phyloP scores from a whole-genome alignment of 1,284 basidiomycete genomes.

The Ustilago curta region DNA sequence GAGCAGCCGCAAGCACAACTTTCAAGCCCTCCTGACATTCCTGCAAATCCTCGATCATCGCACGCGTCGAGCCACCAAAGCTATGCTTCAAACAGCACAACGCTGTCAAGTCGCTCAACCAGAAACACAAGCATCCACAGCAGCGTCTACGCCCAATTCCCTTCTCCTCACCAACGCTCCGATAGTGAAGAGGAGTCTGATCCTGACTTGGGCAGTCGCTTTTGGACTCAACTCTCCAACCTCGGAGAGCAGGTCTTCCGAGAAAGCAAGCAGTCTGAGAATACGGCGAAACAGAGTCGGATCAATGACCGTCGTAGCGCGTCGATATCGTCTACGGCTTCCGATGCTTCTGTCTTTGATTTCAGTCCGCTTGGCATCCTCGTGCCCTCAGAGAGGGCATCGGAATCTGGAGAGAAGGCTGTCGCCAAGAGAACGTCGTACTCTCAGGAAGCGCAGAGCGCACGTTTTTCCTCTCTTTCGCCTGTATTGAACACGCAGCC shows the following conservation, averaged over 20 bases:
- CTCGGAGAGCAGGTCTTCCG: conserved; percentile 24
- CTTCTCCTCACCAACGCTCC: not conserved
- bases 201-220: conserved; percentile 11
- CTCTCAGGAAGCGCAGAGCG: not conserved
- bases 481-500: not conserved
- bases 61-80: conserved; percentile 20
- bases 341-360: conserved; percentile 25
- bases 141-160: not conserved
- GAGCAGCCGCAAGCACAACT: not conserved
- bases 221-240: conserved; percentile 30
- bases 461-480: not conserved
- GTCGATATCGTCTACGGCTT: conserved; percentile 19
- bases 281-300: not conserved
- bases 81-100: conserved; percentile 14
- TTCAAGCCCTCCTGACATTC: not conserved
- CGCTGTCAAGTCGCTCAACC: conserved; percentile 15
- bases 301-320: not conserved
- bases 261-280: not conserved
- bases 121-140: conserved; percentile 22
- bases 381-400: conserved; percentile 11
- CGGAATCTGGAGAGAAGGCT: not conserved
- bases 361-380: conserved; percentile 35
- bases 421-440: not conserved
- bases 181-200: conserved; percentile 10
- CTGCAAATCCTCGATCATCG: conserved; percentile 5